Evolutionary conservation across 1,139 yeast species (phyloP).

Genomic region (Meyerozyma carpophila): DNA sequence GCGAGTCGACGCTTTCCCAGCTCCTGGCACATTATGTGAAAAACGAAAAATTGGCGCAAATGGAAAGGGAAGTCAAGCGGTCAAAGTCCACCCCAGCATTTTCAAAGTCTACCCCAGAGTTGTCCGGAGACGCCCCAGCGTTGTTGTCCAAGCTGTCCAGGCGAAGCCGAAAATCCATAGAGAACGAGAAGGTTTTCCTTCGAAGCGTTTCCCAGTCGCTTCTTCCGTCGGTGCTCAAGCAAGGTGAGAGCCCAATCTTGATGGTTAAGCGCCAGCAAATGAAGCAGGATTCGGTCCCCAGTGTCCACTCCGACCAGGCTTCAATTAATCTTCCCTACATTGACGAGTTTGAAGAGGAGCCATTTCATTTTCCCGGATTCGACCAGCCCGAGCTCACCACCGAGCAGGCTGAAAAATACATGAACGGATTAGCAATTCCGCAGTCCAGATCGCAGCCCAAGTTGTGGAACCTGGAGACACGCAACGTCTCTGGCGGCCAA

Average conservation of each 20-base stretch:
- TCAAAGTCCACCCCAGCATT: conserved; percentile 19
- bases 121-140: conserved; percentile 6
- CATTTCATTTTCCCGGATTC: conserved; percentile 18
- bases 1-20: background rate
- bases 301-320: conserved; percentile 5
- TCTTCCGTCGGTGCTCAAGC: conserved; percentile 32
- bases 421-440: background rate
- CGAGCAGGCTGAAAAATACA: background rate
- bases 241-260: conserved; percentile 30
- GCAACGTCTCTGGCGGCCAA: background rate
- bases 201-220: conserved; percentile 27
- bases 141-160: conserved; percentile 1
- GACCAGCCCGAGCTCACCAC: conserved; percentile 16
- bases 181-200: conserved; percentile 29
- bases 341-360: conserved; percentile 23
- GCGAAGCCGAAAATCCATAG: conserved; percentile 25
- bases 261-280: conserved; percentile 21
- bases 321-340: conserved; percentile 17
- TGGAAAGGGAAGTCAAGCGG: conserved; percentile 11
- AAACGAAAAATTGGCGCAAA: background rate
- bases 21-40: background rate
- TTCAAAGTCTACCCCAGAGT: too few species aligned
- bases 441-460: background rate
- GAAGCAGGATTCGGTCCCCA: conserved; percentile 1
- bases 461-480: background rate